Base-by-base conservation (phyloP, 1,284 basidiomycete species). In the Pseudozyma pruni region DNA sequence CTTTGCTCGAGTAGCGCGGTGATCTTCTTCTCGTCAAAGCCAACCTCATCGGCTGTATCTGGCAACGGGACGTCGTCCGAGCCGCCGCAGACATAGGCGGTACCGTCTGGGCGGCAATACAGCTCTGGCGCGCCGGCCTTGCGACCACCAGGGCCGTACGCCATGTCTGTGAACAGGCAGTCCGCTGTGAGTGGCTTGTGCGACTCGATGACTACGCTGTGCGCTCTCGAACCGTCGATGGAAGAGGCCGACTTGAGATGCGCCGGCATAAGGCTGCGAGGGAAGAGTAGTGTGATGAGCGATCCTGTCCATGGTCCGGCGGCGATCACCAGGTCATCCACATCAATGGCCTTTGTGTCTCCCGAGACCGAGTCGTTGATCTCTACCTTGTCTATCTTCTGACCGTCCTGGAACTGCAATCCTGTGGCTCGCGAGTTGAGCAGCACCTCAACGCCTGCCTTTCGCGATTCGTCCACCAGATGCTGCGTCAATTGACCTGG, bases 401-500 rank as follows among this genome's bases (percentile, higher is more conserved):
- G 54, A 11, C 47, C 43, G 16, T 63, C 55, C 20, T 60, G 41
- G 34, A 74, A 61, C n/a, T 41, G 49, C 29, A 79, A 41, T 0
- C 64, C 49, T 2, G 53, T 74, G 3, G 77, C 84, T 7, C 74
- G 75, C 7, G 82, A 74, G 48, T 56, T 81, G 34, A 79, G 75
- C 63, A 83, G 84, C 70, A 82, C 74, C 34, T 83, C 77, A 14
- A 86, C 85, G n/a, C 85, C 85, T 17, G 75, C 84, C 52, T 42
- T 74, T 59, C 47, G 73, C 38, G 43, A 69, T 25, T 90, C 85
- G 8, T 88, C 86, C 68, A 90, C 87, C 85, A 96, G 89, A 76
- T 87, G 89, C 16, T 86, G 87, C 0, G 92, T 92, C 82, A 96
- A 91, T 6, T 87, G 85, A 72, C 89, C 89, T 0, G 92, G 92